These are phyloP conservation scores for Acer yangbiense DNA, from an alignment of 345 rosid genomes.

Conservation along the genomic window DNA sequence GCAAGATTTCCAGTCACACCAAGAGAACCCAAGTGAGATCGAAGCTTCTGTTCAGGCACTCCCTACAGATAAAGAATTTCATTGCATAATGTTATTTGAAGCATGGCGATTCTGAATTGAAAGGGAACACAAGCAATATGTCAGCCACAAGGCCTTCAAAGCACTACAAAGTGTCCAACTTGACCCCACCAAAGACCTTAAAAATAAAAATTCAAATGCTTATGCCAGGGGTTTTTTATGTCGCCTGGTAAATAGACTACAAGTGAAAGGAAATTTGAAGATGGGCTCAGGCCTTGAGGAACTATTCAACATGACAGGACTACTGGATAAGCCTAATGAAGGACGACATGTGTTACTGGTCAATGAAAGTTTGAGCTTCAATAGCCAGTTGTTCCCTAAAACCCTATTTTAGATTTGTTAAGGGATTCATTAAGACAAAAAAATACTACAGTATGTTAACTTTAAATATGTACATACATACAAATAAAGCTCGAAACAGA, in stretches of 20 bases:
- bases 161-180: conserved; percentile 2
- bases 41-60: conserved; percentile 94
- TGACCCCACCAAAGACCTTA: background rate
- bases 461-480: background rate
- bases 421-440: background rate
- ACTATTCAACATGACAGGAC: background rate
- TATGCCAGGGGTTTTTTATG: background rate
- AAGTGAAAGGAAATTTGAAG: background rate
- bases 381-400: background rate
- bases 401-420: background rate
- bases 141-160: background rate
- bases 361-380: background rate
- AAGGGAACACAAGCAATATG: background rate
- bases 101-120: background rate
- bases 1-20: conserved; percentile 99
- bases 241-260: background rate
- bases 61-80: conserved; percentile 52
- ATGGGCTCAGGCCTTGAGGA: background rate
- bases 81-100: background rate
- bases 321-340: background rate
- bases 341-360: no score
- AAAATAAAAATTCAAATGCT: background rate
- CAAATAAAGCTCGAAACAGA: background rate
- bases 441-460: background rate
- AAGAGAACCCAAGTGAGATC: conserved; percentile 91